Conservation (phyloP, 345 rosid species). For the Salix brachista region DNA sequence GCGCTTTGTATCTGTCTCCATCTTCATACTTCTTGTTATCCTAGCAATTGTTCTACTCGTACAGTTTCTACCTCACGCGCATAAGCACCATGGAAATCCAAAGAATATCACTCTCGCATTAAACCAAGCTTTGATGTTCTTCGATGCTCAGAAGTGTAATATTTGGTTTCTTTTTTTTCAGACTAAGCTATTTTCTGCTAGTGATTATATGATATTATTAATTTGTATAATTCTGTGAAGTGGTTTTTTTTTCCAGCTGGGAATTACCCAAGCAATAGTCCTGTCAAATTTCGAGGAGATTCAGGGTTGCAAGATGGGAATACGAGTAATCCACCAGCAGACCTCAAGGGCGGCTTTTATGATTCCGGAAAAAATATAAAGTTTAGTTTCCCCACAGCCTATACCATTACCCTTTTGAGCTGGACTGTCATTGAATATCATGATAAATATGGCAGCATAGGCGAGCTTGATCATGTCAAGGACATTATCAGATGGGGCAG, state of each 20-base stretch:
- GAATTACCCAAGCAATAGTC: slow-evolving; percentile 39
- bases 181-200: background rate
- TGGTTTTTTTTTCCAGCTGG: slow-evolving; percentile 43
- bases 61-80: slow-evolving; percentile 38
- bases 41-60: slow-evolving; percentile 24
- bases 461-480: slow-evolving; percentile 55
- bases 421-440: slow-evolving; percentile 65
- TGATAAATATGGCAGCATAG: slow-evolving; percentile 42
- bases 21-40: slow-evolving; percentile 17
- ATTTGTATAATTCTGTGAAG: background rate
- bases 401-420: slow-evolving; percentile 52
- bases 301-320: slow-evolving; percentile 60
- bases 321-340: slow-evolving; percentile 18
- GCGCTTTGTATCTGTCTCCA: slow-evolving; percentile 35
- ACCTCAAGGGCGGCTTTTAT: slow-evolving; percentile 55
- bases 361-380: slow-evolving; percentile 61
- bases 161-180: background rate
- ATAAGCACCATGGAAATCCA: slow-evolving; percentile 24
- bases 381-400: slow-evolving; percentile 61
- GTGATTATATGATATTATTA: background rate
- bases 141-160: slow-evolving; percentile 63
- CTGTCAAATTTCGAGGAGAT: slow-evolving; percentile 47
- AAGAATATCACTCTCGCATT: slow-evolving; percentile 55
- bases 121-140: slow-evolving; percentile 52
- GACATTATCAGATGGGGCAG: slow-evolving; percentile 60